These are phyloP conservation scores for Aspergillus aculeatinus DNA, from an alignment of 2,329 filamentous ascomycete species.

Conservation along the genomic window DNA sequence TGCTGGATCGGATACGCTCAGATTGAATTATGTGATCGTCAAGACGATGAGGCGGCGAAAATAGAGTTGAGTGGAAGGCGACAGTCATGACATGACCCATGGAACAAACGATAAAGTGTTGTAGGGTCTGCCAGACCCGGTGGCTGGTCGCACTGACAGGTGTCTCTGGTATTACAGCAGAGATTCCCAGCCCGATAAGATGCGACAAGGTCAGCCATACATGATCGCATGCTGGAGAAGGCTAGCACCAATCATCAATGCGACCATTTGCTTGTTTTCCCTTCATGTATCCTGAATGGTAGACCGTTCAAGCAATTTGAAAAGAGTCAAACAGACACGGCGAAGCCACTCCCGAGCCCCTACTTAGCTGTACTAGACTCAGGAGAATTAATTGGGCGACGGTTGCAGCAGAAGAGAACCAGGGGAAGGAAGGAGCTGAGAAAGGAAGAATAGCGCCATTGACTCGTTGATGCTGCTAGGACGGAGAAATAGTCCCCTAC, in stretches of 20 bases:
- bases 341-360: not conserved
- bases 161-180: not conserved
- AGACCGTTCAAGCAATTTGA: not conserved
- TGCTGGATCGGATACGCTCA: too few relatives aligned
- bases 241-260: not conserved
- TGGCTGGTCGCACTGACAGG: slow-evolving; percentile 6
- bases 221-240: not conserved
- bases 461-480: slow-evolving; percentile 11
- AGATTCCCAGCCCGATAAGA: not conserved
- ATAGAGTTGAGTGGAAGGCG: not conserved
- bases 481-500: slow-evolving; percentile 17
- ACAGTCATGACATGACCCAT: slow-evolving; percentile 1
- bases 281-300: too few relatives aligned
- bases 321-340: slow-evolving; percentile 1
- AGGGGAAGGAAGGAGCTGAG: not conserved
- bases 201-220: not conserved
- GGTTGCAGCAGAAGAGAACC: not conserved
- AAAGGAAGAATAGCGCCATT: not conserved
- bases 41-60: not conserved
- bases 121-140: slow-evolving; percentile 1
- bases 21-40: too few relatives aligned
- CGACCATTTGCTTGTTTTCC: too few relatives aligned
- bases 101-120: slow-evolving; percentile 2
- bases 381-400: not conserved
- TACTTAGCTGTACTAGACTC: too few relatives aligned